Conservation (phyloP, 2,329 filamentous ascomycete genomes). For the Decorospora gaudefroyi region DNA sequence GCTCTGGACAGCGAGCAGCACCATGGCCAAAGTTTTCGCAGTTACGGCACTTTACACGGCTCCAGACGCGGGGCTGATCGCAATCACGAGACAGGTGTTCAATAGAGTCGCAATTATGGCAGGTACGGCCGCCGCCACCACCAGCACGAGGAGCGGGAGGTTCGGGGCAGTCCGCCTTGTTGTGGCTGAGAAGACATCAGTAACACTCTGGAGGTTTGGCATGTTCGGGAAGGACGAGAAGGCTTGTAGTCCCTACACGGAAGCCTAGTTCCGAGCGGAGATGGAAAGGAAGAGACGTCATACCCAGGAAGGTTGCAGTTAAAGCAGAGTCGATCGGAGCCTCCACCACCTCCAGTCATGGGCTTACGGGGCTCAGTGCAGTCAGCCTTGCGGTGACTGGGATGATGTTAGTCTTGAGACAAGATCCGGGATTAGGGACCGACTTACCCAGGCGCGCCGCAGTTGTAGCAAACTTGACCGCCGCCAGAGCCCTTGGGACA, state of each 20-base stretch:
- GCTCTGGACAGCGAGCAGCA: slow-evolving; percentile 48
- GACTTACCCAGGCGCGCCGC: slow-evolving; percentile 31
- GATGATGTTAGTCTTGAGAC: slow-evolving; percentile 1
- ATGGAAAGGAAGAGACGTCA: background rate
- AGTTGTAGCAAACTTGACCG: slow-evolving; percentile 38
- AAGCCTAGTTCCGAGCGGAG: too few species aligned
- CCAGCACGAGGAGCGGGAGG: slow-evolving; percentile 19
- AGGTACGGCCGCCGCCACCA: slow-evolving; percentile 27
- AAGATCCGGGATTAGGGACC: background rate
- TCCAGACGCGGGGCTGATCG: slow-evolving; percentile 48
- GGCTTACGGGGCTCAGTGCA: slow-evolving; percentile 30
- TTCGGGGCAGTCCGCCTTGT: slow-evolving; percentile 34
- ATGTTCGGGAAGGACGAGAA: too few species aligned
- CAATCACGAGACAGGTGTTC: slow-evolving; percentile 39
- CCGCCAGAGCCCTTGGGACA: slow-evolving; percentile 24
- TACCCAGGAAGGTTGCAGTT: slow-evolving; percentile 31
- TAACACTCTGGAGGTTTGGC: background rate
- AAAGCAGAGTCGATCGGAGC: slow-evolving; percentile 25
- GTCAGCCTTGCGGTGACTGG: slow-evolving; percentile 30
- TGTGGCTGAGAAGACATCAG: slow-evolving; percentile 23
- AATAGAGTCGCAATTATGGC: slow-evolving; percentile 35
- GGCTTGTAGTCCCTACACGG: too few species aligned
- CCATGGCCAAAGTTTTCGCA: slow-evolving; percentile 56
- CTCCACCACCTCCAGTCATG: slow-evolving; percentile 16
- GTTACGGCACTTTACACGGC: slow-evolving; percentile 63